phyloP scores from a whole-genome alignment of 768 basidiomycete genomes.

The Tylopilus rubrobrunneus region DNA sequence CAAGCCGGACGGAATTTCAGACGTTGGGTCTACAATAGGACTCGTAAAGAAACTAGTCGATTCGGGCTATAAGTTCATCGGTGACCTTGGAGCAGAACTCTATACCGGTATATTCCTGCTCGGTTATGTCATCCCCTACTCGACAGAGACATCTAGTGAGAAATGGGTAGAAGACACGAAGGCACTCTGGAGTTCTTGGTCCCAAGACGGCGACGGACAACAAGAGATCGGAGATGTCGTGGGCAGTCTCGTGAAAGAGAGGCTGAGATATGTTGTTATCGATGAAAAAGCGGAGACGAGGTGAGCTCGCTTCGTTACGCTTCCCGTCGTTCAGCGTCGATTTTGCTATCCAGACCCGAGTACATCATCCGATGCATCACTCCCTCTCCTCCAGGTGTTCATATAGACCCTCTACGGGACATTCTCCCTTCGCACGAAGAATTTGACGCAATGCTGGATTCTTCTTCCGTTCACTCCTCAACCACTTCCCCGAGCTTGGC shows the following conservation, averaged over 20 bases:
- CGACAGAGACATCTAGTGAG: conserved; percentile 5
- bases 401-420: conserved; percentile 41
- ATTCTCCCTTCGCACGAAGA: conserved; percentile 48
- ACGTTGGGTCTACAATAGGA: background rate
- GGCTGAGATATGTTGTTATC: conserved; percentile 38
- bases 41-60: conserved; percentile 14
- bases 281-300: conserved; percentile 32
- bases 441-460: conserved; percentile 45
- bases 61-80: conserved; percentile 20
- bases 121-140: conserved; percentile 15
- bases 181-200: conserved; percentile 32
- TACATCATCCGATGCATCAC: conserved; percentile 40
- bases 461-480: conserved; percentile 38
- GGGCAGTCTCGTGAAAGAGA: conserved; percentile 36
- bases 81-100: conserved; percentile 18
- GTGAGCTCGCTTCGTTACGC: conserved; percentile 21
- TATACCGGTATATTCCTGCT: conserved; percentile 22
- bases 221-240: conserved; percentile 25
- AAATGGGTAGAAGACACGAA: conserved; percentile 21
- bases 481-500: conserved; percentile 54
- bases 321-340: background rate
- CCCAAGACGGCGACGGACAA: conserved; percentile 6
- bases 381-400: conserved; percentile 34
- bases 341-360: conserved; percentile 37
- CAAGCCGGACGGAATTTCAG: background rate